Base-by-base conservation (phyloP, 768 basidiomycete genomes). In the Pseudohyphozyma bogoriensis region DNA sequence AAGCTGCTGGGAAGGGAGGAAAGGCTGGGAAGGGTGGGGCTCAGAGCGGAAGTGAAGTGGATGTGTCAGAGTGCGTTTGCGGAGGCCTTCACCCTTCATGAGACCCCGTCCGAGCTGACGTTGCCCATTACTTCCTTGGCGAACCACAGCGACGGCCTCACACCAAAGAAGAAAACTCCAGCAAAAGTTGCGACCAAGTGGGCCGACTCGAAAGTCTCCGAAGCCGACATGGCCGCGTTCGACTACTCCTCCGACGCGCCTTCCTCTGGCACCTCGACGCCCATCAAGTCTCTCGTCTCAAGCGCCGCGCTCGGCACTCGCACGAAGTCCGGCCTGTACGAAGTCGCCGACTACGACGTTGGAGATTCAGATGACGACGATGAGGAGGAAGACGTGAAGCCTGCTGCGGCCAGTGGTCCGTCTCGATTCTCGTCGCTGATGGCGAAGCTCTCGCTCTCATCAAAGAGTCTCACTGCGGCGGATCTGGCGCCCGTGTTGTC, bases 201-300 rank as follows among this genome's bases (percentile, higher is more conserved):
- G 95, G 89, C 85, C 28, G 83, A 93, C 69, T 81, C 83, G 65
- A 79, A 79, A 2, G 84, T 86, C 5, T 84, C 83, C 13, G 87
- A 89, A 65, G 79, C 80, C 20, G 95, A 97, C 65, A 93, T 97
- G 88, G 89, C 85, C 8, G 84, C 86, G 44, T 80, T 96, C 55
- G 91, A 99, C 74, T 97, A 87, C 73, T 89, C 85, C 65, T 67
- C 76, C 51, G 82, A 85, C 68, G 82, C 82, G 64, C 62, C 67
- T 11, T 59, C 58, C 6, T 47, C 55, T 29, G 36, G 51, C 20
- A 45, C 46, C 60, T 71, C 72, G 7, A 69, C 60, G 31, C 57
- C 56, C 24, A 32, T 59, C 42, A 36, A 58, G 26, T 28, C 29
- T 16, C 39, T 68, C 13, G 58, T 69, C 29, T 64, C 67, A 24